phyloP scores from a whole-genome alignment of 2,329 filamentous ascomycete genomes.

The Trichoderma endophyticum region DNA sequence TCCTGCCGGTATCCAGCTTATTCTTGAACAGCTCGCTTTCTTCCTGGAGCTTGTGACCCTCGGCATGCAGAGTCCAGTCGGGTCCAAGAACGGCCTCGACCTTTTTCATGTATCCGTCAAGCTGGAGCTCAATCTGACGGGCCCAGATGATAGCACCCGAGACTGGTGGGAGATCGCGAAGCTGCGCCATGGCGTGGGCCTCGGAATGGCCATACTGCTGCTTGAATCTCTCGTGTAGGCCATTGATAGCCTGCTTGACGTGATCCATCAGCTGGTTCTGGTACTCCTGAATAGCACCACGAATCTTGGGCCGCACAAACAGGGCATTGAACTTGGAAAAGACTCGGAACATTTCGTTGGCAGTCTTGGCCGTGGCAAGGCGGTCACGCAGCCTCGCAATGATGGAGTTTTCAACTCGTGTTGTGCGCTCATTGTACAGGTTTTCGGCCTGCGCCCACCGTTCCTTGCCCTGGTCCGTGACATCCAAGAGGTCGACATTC shows the following conservation, averaged over 20 bases:
- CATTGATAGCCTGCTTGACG: conserved; percentile 92
- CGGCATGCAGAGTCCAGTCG: conserved; percentile 90
- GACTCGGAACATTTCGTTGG: conserved; percentile 99
- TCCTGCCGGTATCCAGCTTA: conserved; percentile 89
- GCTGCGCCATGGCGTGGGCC: conserved; percentile 94
- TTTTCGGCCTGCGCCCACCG: conserved; percentile 93
- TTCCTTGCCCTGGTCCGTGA: conserved; percentile 83
- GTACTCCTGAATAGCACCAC: conserved; percentile 95
- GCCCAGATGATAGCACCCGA: conserved; percentile 98
- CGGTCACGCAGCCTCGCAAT: conserved; percentile 91
- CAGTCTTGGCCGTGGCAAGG: conserved; percentile 90
- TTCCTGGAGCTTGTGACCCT: conserved; percentile 88
- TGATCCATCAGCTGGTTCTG: conserved; percentile 97
- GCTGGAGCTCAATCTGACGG: conserved; percentile 91
- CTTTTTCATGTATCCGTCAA: conserved; percentile 96
- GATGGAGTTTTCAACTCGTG: conserved; percentile 97
- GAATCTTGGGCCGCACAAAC: conserved; percentile 97
- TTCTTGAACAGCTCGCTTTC: conserved; percentile 93
- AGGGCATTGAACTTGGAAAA: conserved; percentile 99
- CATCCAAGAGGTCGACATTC: conserved; percentile 92
- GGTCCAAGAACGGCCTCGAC: conserved; percentile 96
- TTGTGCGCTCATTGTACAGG: conserved; percentile 95
- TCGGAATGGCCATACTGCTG: conserved; percentile 98
- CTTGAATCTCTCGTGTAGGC: conserved; percentile 94
- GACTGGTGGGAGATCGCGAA: conserved; percentile 91